phyloP scores from a whole-genome alignment of 768 basidiomycete genomes.

The Thelephora aurantiotincta region DNA sequence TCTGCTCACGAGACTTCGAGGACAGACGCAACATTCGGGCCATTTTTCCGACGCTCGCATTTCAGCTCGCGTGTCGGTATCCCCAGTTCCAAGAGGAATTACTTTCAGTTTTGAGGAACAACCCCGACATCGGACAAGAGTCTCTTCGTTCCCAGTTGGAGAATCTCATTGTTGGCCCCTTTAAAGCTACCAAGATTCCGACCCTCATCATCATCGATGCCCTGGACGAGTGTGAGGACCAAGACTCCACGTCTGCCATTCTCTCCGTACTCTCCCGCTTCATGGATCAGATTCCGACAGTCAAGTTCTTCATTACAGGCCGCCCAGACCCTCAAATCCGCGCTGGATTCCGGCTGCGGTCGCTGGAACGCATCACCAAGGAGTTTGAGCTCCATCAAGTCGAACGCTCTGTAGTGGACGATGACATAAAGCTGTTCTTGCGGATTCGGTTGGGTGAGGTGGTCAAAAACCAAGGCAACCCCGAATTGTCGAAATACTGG shows the following conservation, averaged over 20 bases:
- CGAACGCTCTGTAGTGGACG: neutral
- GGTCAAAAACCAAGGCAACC: neutral
- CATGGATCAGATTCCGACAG: neutral
- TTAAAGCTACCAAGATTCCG: neutral
- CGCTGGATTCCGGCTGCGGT: neutral
- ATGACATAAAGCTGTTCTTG: slow-evolving; percentile 2
- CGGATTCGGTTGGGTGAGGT: neutral
- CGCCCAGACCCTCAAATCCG: slow-evolving; percentile 5
- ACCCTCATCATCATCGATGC: slow-evolving; percentile 8
- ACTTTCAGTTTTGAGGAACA: neutral
- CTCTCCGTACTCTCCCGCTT: slow-evolving; percentile 2
- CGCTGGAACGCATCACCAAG: neutral
- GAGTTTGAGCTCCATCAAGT: neutral
- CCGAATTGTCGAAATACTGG: neutral
- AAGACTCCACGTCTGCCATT: slow-evolving; percentile 2
- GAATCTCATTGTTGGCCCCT: slow-evolving; percentile 5
- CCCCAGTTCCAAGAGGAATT: neutral
- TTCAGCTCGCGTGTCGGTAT: slow-evolving; percentile 4
- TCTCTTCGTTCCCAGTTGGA: slow-evolving; percentile 2
- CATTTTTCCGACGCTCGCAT: slow-evolving; percentile 7
- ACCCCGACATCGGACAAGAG: neutral
- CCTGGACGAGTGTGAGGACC: slow-evolving; percentile 9
- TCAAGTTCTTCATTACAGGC: slow-evolving; percentile 8
- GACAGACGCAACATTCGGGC: slow-evolving; percentile 2
- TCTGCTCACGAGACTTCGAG: slow-evolving; percentile 6